Evolutionary conservation across 768 basidiomycete genomes (phyloP), one percentile per base, ranked within the genome.

Genomic region (Phylloporus arenicola): DNA sequence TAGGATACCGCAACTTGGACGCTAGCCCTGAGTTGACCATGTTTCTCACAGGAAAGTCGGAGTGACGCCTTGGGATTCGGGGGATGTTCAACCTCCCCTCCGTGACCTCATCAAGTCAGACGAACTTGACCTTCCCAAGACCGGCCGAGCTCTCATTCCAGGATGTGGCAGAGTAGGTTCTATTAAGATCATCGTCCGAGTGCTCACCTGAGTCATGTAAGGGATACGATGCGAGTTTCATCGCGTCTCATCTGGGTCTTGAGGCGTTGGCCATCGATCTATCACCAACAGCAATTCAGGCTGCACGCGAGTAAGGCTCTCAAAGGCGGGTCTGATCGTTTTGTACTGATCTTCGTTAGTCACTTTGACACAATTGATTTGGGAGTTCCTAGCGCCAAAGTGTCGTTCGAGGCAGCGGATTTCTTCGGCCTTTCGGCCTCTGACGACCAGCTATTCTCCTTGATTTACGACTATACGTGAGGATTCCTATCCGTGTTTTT

Each of bases 11-110:
- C 7, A 34, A 20, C 37, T 31, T 22, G 11, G 38, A 22, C 37
- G 29, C 12, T 30, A 48, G 8, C 14, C n/a, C 45, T 19, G 5
- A 39, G 45, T 27, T 45, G 6, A 49, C 25, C 12, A 7, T 16
- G 4, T 24, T 42, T 43, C 19, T 37, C 20, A 13, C 53, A 79
- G 81, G 80, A 68, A 76, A 57, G 56, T 64, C 0, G 68, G 71
- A 0, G 48, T 79, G 1, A 84, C 81, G 0, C 85, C 86, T 1
- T 88, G 86, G 84, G 84, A 86, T 55, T 60, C 61, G 6, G 77
- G 82, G 3, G 63, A 69, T 6, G 57, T 71, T 4, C 84, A 86
- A 55, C 82, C 79, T 6, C 74, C 83, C 1, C 67, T 86, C 48
- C 65, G 61, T 22, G 78, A 81, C 43, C 62, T 82, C 1, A 59